Evolutionary conservation across 345 rosid genomes (phyloP).

Genomic region (Reutealis trisperma): DNA sequence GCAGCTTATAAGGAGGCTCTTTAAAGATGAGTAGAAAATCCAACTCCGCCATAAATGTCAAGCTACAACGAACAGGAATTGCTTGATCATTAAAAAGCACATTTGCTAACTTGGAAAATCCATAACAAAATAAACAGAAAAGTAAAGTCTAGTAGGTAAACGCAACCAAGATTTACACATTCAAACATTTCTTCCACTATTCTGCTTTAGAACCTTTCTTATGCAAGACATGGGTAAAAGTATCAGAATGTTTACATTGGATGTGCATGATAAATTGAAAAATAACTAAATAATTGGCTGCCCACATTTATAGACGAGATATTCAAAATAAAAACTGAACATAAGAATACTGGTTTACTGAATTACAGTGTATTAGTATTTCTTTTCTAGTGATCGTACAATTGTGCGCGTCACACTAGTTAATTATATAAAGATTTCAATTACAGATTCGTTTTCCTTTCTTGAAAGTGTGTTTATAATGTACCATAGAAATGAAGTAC

Average conservation of each 20-base stretch:
- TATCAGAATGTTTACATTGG: not conserved
- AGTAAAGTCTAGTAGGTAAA: not conserved
- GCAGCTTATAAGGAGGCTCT: conserved; percentile 11
- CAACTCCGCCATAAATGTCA: conserved; percentile 24
- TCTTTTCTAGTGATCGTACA: not conserved
- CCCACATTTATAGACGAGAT: not conserved
- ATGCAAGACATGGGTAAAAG: not conserved
- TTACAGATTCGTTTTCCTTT: not conserved
- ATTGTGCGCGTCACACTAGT: too few species aligned
- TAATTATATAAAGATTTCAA: not conserved
- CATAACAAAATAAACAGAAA: not conserved
- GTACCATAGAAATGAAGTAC: not conserved
- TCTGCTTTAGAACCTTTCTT: not conserved
- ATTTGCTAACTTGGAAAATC: conserved; percentile 4
- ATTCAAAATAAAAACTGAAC: not conserved
- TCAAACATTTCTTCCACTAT: not conserved
- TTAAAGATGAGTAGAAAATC: not conserved
- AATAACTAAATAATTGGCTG: not conserved
- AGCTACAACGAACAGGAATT: conserved; percentile 15
- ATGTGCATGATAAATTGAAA: not conserved
- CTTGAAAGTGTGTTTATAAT: not conserved
- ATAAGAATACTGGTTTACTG: not conserved
- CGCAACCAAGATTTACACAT: not conserved
- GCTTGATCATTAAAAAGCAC: conserved; percentile 13
- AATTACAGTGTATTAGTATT: not conserved